Conservation (phyloP, 2,329 filamentous ascomycete genomes). For the Fusarium luffae region DNA sequence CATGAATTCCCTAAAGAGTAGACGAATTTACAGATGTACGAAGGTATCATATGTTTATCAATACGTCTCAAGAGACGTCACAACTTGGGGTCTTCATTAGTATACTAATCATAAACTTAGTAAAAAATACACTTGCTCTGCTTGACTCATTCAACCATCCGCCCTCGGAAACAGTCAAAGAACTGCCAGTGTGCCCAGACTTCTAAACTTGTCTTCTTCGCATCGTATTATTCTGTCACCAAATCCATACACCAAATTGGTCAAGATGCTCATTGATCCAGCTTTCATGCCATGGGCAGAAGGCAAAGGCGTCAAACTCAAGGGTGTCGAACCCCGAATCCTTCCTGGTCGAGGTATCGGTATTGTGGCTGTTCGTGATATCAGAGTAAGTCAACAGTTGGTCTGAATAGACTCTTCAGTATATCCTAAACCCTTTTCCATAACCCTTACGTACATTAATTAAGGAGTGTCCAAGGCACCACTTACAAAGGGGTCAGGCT, state of each 20-base stretch:
- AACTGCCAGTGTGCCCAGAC: not conserved
- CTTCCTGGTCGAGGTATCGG: constrained; percentile 82
- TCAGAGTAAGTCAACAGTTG: constrained; percentile 65
- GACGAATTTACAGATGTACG: constrained; percentile 1
- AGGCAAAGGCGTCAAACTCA: constrained; percentile 50
- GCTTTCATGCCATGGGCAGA: constrained; percentile 73
- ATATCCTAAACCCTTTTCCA: not conserved
- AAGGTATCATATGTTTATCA: not conserved
- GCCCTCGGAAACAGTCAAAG: not conserved
- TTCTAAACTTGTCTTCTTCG: not conserved
- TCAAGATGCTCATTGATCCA: constrained; percentile 40
- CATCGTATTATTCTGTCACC: not conserved
- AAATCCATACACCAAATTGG: not conserved
- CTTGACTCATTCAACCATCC: not conserved
- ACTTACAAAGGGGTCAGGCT: not conserved
- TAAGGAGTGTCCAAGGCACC: not conserved
- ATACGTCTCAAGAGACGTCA: not conserved
- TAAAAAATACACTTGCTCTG: not conserved
- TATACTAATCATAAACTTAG: not conserved
- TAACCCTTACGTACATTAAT: too few relatives aligned
- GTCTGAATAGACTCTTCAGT: not conserved
- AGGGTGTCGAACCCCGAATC: constrained; percentile 72
- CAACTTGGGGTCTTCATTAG: not conserved
- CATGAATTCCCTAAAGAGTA: not conserved
- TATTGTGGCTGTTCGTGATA: constrained; percentile 74